Base-by-base conservation (phyloP, 805 yeast species). In the Aciculoconidium aculeatum region DNA sequence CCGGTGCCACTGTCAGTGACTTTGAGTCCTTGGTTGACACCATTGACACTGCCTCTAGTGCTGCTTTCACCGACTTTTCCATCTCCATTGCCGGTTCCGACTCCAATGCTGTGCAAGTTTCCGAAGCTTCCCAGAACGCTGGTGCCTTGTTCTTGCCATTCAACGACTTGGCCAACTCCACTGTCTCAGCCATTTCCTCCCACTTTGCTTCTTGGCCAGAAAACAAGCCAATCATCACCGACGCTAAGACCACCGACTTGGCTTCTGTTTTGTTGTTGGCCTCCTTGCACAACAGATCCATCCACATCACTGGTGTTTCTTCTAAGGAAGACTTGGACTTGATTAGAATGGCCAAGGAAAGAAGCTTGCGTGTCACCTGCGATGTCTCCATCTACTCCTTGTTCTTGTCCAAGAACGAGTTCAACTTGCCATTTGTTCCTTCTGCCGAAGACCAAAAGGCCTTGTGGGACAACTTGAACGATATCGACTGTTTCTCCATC, bases 241-340 rank as follows among this genome's bases (percentile, higher is more conserved):
- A 90, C 59, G 96, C 97, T 28, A 78, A 75, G 54, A 79, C 90
- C 15, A 83, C 96, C 21, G 90, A 86, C 49, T 68, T 90, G 49
- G 97, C 97, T n/a, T 83, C 95, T 3, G 80, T 88, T 25, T 65
- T 90, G 53, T 71, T 90, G 49, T 67, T 90, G 60, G 95, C 96
- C 24, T 82, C 95, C 15, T 71, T 90, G 52, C 87, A 84, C 67
- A 72, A 66, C 61, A 75, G 94, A 49, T 67, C 86, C 22, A 80
- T 90, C 41, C 97, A 90, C 58, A 78, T 90, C 45, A 84, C 95
- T 32, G 87, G 83, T 42, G 92, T 90, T 29, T 75, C 83, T 23
- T 70, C 80, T 36, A 76, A 71, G 51, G 85, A 80, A 42, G 97
- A 90, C 56, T 68, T 90, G 51, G 78, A 82, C 37, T 68, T 90